Evolutionary conservation across 805 yeast genomes (phyloP), one percentile per base, ranked within the genome.

Genomic region (Soucietia sequanensis): DNA sequence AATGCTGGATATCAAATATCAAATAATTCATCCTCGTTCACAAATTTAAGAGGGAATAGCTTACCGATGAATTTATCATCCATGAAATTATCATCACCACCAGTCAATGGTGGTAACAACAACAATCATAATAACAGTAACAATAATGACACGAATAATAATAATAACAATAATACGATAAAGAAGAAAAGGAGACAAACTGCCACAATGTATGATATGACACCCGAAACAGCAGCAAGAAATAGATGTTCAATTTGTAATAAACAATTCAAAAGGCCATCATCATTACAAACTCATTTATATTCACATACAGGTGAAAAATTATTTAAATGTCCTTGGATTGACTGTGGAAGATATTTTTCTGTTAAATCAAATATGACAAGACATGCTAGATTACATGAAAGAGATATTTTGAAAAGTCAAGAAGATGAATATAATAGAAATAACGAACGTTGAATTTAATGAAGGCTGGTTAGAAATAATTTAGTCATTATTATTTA

Each of bases 281-380:
- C 89, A 8, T 86, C 93, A 1, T 65, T 87, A 36, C 82, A 80
- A 43, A 87, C 90, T 4, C 96, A 88, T 58, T 68, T 74, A 44
- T 76, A 86, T 44, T 82, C 85, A 5, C 96, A 88, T 55, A 64
- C 71, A 0, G 70, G 70, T 2, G 68, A 59, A 30, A 65, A 62
- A 37, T 41, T 54, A 23, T 60, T 50, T 44, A 48, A 48, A 35
- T 65, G 71, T 35, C 56, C 52, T 15, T 81, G 84, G 78, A 63
- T 63, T 1, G 76, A 72, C 13, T 88, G 96, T 58, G 78, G 76
- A 0, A 78, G 81, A 48, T 50, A 73, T 4, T 88, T 88, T 54
- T 77, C 82, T 12, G 89, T 90, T 14, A 76, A 86, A 51, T 78
- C 87, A 26, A 90, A 88, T 52, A 78, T 88, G 79, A 78, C 83